Evolutionary conservation across 2,329 filamentous ascomycete species (phyloP), one percentile per base, ranked within the genome.

Genomic region (Alternaria metachromatica): DNA sequence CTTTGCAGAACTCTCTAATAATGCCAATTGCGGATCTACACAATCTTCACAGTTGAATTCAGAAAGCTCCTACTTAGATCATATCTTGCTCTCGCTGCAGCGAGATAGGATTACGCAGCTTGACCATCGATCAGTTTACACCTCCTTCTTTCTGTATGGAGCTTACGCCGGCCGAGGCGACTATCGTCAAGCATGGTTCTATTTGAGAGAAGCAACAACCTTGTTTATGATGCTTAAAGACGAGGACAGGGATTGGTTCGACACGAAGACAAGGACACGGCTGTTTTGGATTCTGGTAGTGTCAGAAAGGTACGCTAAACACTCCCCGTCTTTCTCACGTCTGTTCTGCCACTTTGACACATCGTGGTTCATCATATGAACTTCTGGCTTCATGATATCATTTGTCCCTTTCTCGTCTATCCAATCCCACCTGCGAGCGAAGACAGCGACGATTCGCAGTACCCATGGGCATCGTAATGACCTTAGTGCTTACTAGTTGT

Each of bases 111-210:
- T 70, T 49, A 70, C 68, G 12, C 68, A 60, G n/a, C 72, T 74
- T 7, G 69, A 64, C 6, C 69, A 68, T 2, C 64, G 67, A 13
- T 75, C 69, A 7, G 74, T 92, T 12, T 88, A 89, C 62, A 93
- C 90, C n/a, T 93, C 90, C 58, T 93, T 92, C 79, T 94, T 95
- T 77, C 78, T 95, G 25, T 94, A 92, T 71, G 90, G 87, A 41
- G 90, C 89, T 62, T 88, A 90, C 76, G 90, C 91, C 64, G 90
- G 88, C 41, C 82, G 92, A 50, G 90, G 93, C 66, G 84, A 89
- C 76, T 90, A 94, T 76, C 89, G 91, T 66, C 89, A 89, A 77
- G 92, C 91, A 2, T 95, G 92, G 92, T 94, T 89, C 74, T 89
- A 93, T 76, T 82, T 95, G 10, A 88, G 92, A 25, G 92, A 96